Base-by-base conservation (phyloP, 352 stramenopile genomes). In the Phytopythium vexans region DNA sequence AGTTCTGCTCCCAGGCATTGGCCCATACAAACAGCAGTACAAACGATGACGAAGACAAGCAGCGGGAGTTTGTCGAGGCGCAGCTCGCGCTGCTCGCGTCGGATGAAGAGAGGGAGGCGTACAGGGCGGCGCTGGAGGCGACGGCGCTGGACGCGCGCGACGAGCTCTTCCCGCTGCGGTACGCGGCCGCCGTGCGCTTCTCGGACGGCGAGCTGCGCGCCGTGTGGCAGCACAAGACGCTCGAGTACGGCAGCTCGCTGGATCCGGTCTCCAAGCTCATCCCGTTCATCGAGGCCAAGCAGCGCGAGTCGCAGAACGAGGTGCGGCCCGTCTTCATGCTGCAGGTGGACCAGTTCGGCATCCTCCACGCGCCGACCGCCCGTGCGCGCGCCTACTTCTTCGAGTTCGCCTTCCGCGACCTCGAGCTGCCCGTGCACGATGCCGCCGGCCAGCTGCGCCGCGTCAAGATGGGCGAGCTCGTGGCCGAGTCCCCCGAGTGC, bases 261-360 rank as follows among this genome's bases (percentile, higher is more conserved):
- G 77, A 86, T 35, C 58, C 74, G 7, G 61, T 86, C 32, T 81
- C 74, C 44, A 82, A 82, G 60, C 66, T 88, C 55, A 85, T 85
- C 41, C 53, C 72, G 39, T 78, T 82, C 57, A 66, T 86, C 27
- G 72, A 86, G 49, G 66, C 57, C 14, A 75, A 75, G 41, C 51
- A 60, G 12, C 36, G 56, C 6, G 37, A 7, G 16, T 32, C 14
- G 31, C 33, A 14, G 16, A 54, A 52, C 38, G 32, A 6, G 1
- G 54, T 52, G 1, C 45, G 52, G 9, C 72, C 83, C 4, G 42
- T 82, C 38, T 65, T 88, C 27, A 58, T 95, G 33, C 62, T 92
- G 11, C 83, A 94, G 45, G 84, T 86, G 45, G 89, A 97, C 73
- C 86, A 96, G 58, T 95, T 92, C 58, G 89, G 87, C 27, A 83